Evolutionary conservation across 139 green algal genomes (phyloP).

Genomic region (Raphidocelis subcapitata): DNA sequence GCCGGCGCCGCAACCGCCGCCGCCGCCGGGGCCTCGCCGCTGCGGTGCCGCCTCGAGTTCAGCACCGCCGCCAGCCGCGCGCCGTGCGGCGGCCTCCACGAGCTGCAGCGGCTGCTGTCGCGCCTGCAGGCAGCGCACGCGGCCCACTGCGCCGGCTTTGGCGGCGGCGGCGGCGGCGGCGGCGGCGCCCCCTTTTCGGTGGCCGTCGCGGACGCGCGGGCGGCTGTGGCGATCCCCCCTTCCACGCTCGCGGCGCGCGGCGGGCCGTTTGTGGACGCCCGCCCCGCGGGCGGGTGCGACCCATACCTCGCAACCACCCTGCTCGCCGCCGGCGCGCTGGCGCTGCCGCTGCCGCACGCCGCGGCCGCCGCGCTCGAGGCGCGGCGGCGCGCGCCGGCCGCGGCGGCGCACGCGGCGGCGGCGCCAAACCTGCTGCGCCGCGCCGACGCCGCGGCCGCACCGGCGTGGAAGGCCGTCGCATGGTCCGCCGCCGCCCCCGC

Average conservation of each 20-base stretch:
- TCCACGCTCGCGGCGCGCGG: constrained; percentile 34
- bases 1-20: too few species aligned
- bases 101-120: constrained; percentile 53
- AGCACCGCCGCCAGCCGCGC: constrained; percentile 59
- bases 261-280: constrained; percentile 74
- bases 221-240: constrained; percentile 62
- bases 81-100: constrained; percentile 40
- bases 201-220: constrained; percentile 53
- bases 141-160: neutral
- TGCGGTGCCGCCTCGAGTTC: constrained; percentile 63
- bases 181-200: constrained; percentile 44
- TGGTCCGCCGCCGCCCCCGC: too few species aligned
- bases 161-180: neutral
- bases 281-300: constrained; percentile 70
- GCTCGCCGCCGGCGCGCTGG: constrained; percentile 74
- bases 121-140: constrained; percentile 59
- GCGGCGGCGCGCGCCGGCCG: too few species aligned
- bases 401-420: too few species aligned
- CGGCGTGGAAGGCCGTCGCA: too few species aligned
- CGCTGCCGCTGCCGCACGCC: constrained; percentile 33
- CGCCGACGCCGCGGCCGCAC: too few species aligned
- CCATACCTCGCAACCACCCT: constrained; percentile 81
- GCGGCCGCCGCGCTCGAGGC: neutral
- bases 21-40: too few species aligned
- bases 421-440: too few species aligned